Conservation (phyloP, 306 rosid genomes). For the Adenanthera pavonina region DNA sequence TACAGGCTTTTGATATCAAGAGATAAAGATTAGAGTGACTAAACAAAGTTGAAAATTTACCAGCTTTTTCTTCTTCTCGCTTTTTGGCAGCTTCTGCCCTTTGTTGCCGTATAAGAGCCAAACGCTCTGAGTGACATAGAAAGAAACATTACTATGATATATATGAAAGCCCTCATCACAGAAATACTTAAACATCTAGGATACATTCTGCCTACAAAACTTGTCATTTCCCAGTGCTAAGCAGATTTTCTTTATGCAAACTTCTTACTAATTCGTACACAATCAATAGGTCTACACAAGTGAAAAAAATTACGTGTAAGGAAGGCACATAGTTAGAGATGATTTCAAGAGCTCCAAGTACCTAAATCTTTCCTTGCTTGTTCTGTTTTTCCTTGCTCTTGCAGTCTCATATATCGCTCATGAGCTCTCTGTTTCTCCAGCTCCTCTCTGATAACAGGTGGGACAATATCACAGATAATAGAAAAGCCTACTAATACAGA, state of each 20-base stretch:
- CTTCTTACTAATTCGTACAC: background rate
- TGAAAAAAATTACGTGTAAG: background rate
- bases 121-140: constrained; percentile 62
- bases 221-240: constrained; percentile 5
- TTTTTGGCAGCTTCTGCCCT: constrained; percentile 93
- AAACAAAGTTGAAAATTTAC: constrained; percentile 42
- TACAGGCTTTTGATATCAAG: constrained; percentile 7
- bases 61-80: constrained; percentile 83
- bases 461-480: background rate
- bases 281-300: background rate
- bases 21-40: background rate
- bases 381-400: constrained; percentile 95
- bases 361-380: constrained; percentile 94
- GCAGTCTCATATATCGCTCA: constrained; percentile 85
- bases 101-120: constrained; percentile 81
- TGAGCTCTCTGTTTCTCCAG: constrained; percentile 83
- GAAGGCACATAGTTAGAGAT: constrained; percentile 3
- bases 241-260: background rate
- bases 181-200: background rate
- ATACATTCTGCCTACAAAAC: background rate
- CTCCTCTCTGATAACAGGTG: constrained; percentile 70
- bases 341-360: constrained; percentile 43
- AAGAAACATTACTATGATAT: constrained; percentile 1
- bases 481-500: constrained; percentile 4
- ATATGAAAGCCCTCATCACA: background rate